A percentile compares a stretch with the other conserved stretches of the same genome.
Evolutionary conservation across 371 early-diverging fungal genomes (phyloP).

Genomic region (Haplosporangium sp.): DNA sequence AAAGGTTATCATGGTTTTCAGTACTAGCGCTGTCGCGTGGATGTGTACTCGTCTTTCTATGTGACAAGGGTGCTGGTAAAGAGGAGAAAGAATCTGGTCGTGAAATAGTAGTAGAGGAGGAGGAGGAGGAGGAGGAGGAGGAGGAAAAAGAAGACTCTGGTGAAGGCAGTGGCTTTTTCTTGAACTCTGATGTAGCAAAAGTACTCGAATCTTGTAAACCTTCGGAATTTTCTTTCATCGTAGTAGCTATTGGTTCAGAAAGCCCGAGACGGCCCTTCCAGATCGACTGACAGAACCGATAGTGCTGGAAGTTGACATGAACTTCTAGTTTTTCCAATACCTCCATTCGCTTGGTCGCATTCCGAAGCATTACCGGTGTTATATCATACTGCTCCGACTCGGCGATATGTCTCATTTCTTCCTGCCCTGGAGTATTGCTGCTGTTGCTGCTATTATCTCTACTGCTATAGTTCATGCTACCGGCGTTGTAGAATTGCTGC

Average conservation of each 20-base stretch:
- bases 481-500: too few relatives aligned
- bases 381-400: constrained; percentile 20
- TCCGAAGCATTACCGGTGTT: constrained; percentile 25
- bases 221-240: too few relatives aligned
- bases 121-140: too few relatives aligned
- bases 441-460: not conserved
- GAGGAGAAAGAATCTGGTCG: too few relatives aligned
- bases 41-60: not conserved
- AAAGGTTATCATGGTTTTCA: not conserved
- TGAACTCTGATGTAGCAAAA: too few relatives aligned
- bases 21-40: not conserved
- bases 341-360: constrained; percentile 12
- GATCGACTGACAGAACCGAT: constrained; percentile 12
- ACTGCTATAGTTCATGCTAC: not conserved
- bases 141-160: too few relatives aligned
- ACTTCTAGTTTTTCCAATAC: constrained; percentile 18
- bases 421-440: not conserved
- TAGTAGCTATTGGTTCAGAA: constrained; percentile 6
- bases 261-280: constrained; percentile 25
- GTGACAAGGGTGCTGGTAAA: too few relatives aligned
- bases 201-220: too few relatives aligned
- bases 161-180: too few relatives aligned
- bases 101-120: too few relatives aligned
- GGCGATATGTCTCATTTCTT: not conserved
- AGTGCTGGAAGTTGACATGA: constrained; percentile 30